Base-by-base conservation (phyloP, 192 early-diverging fungal species). In the Podila verticillata region DNA sequence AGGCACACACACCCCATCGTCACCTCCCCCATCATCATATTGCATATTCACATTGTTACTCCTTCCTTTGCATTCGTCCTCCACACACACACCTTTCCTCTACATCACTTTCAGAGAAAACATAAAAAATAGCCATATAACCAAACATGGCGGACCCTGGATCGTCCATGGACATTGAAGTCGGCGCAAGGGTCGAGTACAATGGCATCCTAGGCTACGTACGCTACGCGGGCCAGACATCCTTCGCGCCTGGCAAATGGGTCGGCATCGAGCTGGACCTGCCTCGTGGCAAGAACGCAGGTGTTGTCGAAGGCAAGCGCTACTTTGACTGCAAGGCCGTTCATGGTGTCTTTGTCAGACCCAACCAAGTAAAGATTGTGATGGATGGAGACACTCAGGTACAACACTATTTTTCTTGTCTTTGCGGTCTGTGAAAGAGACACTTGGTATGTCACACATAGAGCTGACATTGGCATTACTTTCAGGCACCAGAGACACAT, bases 181-280 rank as follows among this genome's bases (percentile, higher is more conserved):
- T 80, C 54, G 70, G 70, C 57, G 67, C 44, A 15, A 67, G 77
- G 32, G 77, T 80, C 63, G 70, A 80, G 66, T 70, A 68, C 48
- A 64, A 70, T 48, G 77, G 70, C 9, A 72, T 68, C 65, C 69
- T 80, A 7, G 77, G 77, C 44, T 72, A 68, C 31, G 89, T 99
- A 44, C 90, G 94, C n/a, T 98, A 90, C 83, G 85, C 88, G 26
- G 97, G 96, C 8, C 62, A 80, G 3, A 99, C 97, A 0, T 83
- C 84, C 7, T 99, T 99, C 81, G 89, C 92, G 19, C 61, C 92
- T 1, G 97, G 97, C 20, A 82, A 85, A 69, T 99, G 96, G 96
- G 87, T 96, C 47, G 97, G 97, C 34, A 84, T 99, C 8, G 97
- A 97, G 72, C 87, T 98, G 1, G 94, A 95, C 74, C 71, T 85